Percentiles rank a stretch among this genome's conserved stretches.
phyloP scores from a whole-genome alignment of 2,329 filamentous ascomycete species.

The Stagonosporopsis chrysanthemi region DNA sequence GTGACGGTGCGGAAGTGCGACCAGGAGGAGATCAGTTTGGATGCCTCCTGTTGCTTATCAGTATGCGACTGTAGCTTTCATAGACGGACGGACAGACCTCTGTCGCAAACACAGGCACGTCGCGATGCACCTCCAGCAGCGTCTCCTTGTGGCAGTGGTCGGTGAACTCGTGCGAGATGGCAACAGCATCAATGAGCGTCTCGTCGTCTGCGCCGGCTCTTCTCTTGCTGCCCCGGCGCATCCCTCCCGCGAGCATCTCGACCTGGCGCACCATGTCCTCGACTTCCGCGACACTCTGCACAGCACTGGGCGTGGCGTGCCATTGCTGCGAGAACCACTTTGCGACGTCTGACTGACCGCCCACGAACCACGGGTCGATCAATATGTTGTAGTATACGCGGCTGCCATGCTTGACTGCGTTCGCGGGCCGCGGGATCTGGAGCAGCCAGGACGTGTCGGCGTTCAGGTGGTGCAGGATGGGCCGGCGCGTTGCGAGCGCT shows the following conservation, averaged over 20 bases:
- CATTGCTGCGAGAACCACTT: constrained; percentile 71
- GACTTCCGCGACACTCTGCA: constrained; percentile 64
- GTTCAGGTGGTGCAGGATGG: constrained; percentile 70
- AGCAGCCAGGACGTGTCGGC: constrained; percentile 73
- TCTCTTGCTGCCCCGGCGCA: constrained; percentile 30
- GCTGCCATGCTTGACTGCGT: constrained; percentile 50
- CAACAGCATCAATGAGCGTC: constrained; percentile 64
- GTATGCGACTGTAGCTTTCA: background rate
- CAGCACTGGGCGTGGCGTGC: constrained; percentile 63
- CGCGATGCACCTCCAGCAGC: constrained; percentile 60
- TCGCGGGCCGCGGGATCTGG: constrained; percentile 65
- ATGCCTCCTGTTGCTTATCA: constrained; percentile 57
- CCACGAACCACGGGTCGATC: constrained; percentile 71
- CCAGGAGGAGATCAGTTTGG: constrained; percentile 64
- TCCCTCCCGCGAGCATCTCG: constrained; percentile 53
- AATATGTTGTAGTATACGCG: constrained; percentile 69
- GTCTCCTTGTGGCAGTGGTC: constrained; percentile 72
- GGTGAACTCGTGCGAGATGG: constrained; percentile 71
- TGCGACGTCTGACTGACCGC: constrained; percentile 69
- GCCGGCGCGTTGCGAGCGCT: constrained; percentile 54
- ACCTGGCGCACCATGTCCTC: constrained; percentile 60
- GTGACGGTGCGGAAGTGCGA: constrained; percentile 65
- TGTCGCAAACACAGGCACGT: constrained; percentile 67
- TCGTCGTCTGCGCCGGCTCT: constrained; percentile 28
- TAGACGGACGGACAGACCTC: constrained; percentile 40